Base-by-base conservation (phyloP, 495 filamentous ascomycete species). In the Neurospora intermedia region DNA sequence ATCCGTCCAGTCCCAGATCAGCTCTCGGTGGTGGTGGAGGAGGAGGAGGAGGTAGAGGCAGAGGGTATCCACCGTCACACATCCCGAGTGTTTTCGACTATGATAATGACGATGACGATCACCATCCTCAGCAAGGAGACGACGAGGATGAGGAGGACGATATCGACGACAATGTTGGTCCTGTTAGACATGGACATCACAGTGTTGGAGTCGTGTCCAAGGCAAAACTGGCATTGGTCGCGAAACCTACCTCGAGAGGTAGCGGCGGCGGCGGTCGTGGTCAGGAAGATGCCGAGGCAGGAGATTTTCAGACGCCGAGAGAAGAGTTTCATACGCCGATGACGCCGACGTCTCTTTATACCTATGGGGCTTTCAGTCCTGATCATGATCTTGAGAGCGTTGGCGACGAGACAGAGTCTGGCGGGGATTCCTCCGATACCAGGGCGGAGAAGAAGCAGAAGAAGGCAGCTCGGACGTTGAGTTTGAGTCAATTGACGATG, bases 401-500 rank as follows among this genome's bases (percentile, higher is more conserved):
- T 2, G 71, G 71, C 2, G 79, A 77, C 20, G 40, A 74, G 46
- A 71, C 48, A 4, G 71, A 43, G 1, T 74, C 73, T n/a, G 72
- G 71, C 2, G 78, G 76, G n/a, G 80, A 82, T n/a, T 77, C 79
- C 15, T 35, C 13, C 35, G 54, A 66, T 66, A 31, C 54, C 15
- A 66, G 54, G 54, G 54, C 54, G 27, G 54, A 66, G 27, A 66
- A 18, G 41, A 77, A 78, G 73, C 78, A 83, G 59, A 83, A 77
- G 73, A 83, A 82, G 73, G 80, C 83, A 6, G 83, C 84, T 31
- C 74, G 84, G 72, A 87, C 86, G 31, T 73, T 87, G 75, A 85
- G 83, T 43, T 71, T 88, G 48, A 85, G 86, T 62, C 85, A 87
- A 76, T 74, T 87, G 69, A 87, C 86, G 23, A 73, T 85, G 71